Evolutionary conservation across 2,329 filamentous ascomycete genomes (phyloP), one percentile per base, ranked within the genome.

Genomic region (Xylariaceae sp.): DNA sequence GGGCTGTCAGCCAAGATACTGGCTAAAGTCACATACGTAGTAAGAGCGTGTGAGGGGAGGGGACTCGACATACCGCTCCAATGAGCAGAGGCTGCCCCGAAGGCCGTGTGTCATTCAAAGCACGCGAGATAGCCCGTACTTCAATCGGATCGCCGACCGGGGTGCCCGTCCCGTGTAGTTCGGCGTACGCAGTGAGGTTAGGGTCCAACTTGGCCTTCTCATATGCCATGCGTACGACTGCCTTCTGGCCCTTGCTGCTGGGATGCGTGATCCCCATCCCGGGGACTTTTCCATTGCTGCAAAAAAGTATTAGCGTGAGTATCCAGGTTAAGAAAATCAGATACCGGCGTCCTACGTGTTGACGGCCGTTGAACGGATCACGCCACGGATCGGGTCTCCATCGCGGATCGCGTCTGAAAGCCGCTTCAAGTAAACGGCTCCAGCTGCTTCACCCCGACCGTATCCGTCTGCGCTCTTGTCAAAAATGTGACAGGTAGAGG

Each of bases 401-500:
- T 42, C 41, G 13, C 36, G 36, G 19, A 49, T 19, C 4, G 47
- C 47, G 17, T 44, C 44, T 4, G 37, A 35, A 3, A 47, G 41
- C 4, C 37, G 37, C 30, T 47, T 47, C 19, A 49, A 9, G 15
- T 45, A 44, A 4, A 49, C 4, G 4, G 41, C 41, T 9, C 31
- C 41, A 4, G 44, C 26, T 12, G 24, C 46, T 4, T 49, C 46
- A 8, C 34, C 46, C 28, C 43, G 34, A 3, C 32, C 41, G 16
- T 49, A 49, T 2, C 43, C 46, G 24, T 49, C 43, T 7, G 46
- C 46, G 0, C 19, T 19, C 1, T 28, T 32, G 15, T 49, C 46
- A 38, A 49, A 49, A 1, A 43, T 61, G 18, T 57, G 52, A 26
- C 60, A 61, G 2, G 41, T 51, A 0, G 57, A 60, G 0, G 55